Conservation (phyloP, 78 protist genomes). For the Dictyostelium discoideum region dicty_2.7 NC_007088.5:6793501-6794000, state of each 20-base stretch:
- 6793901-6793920: slow-evolving; percentile 25
- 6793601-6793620: slow-evolving; percentile 40
- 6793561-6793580: not conserved
- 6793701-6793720: slow-evolving; percentile 23
- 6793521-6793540: slow-evolving; percentile 44
- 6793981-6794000: slow-evolving; percentile 40
- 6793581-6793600: not conserved
- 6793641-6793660: slow-evolving; percentile 43
- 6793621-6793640: slow-evolving; percentile 12
- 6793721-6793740: slow-evolving; percentile 22
- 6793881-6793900: slow-evolving; percentile 10
- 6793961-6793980: not conserved
- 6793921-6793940: slow-evolving; percentile 9
- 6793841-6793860: slow-evolving; percentile 35
- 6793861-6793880: slow-evolving; percentile 1
- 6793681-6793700: not conserved
- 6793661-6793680: slow-evolving; percentile 49
- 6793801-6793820: not conserved
- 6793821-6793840: slow-evolving; percentile 31
- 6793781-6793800: not conserved
- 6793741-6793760: slow-evolving; percentile 2
- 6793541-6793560: not conserved
- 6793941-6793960: slow-evolving; percentile 6
- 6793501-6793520: slow-evolving; percentile 12
- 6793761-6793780: slow-evolving; percentile 44